Evolutionary conservation across 805 yeast genomes (phyloP), one percentile per base, ranked within the genome.

Genomic region (Schwanniomyces yamadae): DNA sequence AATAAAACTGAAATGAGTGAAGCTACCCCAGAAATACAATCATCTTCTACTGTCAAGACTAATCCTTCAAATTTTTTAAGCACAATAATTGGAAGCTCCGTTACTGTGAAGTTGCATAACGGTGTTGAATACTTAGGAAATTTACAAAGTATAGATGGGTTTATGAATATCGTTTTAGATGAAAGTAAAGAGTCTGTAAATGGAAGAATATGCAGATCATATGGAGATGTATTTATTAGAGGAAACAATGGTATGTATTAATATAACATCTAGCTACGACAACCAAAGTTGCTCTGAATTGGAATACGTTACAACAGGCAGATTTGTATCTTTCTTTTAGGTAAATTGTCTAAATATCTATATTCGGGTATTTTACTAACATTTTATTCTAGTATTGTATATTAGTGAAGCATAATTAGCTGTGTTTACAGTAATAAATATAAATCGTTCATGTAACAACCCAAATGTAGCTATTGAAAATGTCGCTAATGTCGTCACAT

Each of bases 131-230:
- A 88, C 61, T 46, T 55, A 11, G 73, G 84, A 5, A 69, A 63
- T 33, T 71, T 86, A 44, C 91, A 86, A 49, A 86, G 96, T 26
- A 90, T 93, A 39, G 99, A 93, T 57, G 98, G 98, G 6, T 93
- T 82, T 67, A 89, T 93, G 96, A 93, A 93, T 63, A 83, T 93
- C 32, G 95, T 91, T 2, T 71, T 93, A 45, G 88, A 84, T 37
- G 74, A 80, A 42, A 79, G 95, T 4, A 71, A 77, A 31, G 99
- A 93, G 55, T 59, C 63, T 29, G 76, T 77, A 22, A 63, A 66
- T 34, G 75, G 75, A 5, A 75, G 73, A 23, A 55, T 53, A 22
- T 52, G 58, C 37, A 76, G 73, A 42, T 65, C 61, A 18, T 82
- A 78, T 43, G 86, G 86, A 21, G 95, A 86, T 59, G 89, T 86